Percentiles rank a stretch among this genome's conserved stretches.
Conservation (phyloP, 2,329 filamentous ascomycete species). For the Paraconiothyrium brasiliense region DNA sequence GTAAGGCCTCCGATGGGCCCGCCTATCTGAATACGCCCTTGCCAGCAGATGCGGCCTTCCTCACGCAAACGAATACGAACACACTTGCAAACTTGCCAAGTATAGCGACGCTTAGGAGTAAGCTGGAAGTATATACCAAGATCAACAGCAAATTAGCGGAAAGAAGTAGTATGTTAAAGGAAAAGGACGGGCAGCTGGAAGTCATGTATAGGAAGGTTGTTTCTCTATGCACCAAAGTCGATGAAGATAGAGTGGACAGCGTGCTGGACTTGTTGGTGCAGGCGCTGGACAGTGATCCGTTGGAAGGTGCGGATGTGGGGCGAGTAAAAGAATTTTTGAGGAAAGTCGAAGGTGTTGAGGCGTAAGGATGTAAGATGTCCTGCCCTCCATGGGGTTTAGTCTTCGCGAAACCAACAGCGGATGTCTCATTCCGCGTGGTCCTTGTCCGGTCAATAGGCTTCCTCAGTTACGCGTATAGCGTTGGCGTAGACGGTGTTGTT, state of each 20-base stretch:
- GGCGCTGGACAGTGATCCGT: slow-evolving; percentile 85
- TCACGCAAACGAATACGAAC: slow-evolving; percentile 51
- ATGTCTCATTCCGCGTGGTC: no score
- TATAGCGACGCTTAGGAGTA: slow-evolving; percentile 64
- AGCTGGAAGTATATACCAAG: slow-evolving; percentile 73
- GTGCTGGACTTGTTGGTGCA: slow-evolving; percentile 81
- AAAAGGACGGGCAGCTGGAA: slow-evolving; percentile 83
- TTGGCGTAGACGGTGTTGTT: not conserved
- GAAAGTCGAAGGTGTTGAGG: slow-evolving; percentile 73
- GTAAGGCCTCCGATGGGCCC: slow-evolving; percentile 41
- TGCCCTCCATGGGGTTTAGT: not conserved
- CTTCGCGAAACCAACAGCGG: no score
- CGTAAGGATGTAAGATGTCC: slow-evolving; percentile 8
- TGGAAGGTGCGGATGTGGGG: slow-evolving; percentile 75
- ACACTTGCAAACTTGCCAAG: slow-evolving; percentile 46
- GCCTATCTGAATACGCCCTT: slow-evolving; percentile 41
- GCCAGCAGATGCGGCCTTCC: slow-evolving; percentile 28
- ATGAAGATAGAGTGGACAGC: slow-evolving; percentile 80
- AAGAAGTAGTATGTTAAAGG: slow-evolving; percentile 75
- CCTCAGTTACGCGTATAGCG: not conserved
- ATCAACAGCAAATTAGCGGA: slow-evolving; percentile 74
- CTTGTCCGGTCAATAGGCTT: no score
- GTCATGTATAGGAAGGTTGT: slow-evolving; percentile 89
- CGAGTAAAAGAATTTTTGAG: slow-evolving; percentile 81
- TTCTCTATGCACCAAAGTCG: slow-evolving; percentile 82